Percentiles rank a stretch among this genome's conserved stretches.
phyloP scores from a whole-genome alignment of 2,329 filamentous ascomycete genomes.

The Colletotrichum filicis region DNA sequence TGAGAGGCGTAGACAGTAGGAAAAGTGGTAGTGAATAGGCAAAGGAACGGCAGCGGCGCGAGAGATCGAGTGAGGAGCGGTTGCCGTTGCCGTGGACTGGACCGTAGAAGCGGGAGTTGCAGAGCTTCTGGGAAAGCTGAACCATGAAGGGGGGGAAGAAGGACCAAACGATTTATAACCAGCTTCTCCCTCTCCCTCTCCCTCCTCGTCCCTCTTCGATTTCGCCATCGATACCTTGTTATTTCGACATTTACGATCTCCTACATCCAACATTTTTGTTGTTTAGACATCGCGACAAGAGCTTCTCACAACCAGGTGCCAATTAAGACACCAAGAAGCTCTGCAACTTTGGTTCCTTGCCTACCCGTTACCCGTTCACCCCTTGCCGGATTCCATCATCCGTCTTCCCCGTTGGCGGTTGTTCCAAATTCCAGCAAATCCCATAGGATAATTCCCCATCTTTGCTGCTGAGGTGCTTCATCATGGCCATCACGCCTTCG shows the following conservation, averaged over 20 bases:
- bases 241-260: constrained; percentile 31
- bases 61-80: not conserved
- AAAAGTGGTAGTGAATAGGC: constrained; percentile 12
- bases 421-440: constrained; percentile 7
- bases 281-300: constrained; percentile 25
- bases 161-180: constrained; percentile 31
- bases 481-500: constrained; percentile 66
- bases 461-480: constrained; percentile 27
- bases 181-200: constrained; percentile 10
- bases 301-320: constrained; percentile 32
- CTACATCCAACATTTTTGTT: constrained; percentile 24
- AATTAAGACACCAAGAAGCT: constrained; percentile 16
- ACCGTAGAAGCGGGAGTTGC: constrained; percentile 25
- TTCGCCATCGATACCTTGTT: constrained; percentile 33
- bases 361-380: not conserved
- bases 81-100: constrained; percentile 6
- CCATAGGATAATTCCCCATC: constrained; percentile 24
- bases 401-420: constrained; percentile 15
- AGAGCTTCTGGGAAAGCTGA: constrained; percentile 32
- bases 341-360: constrained; percentile 23
- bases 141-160: constrained; percentile 17
- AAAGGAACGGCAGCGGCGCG: constrained; percentile 8
- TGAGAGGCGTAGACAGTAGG: not conserved
- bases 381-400: constrained; percentile 10
- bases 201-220: constrained; percentile 11